These are phyloP conservation scores for Mercurialis annua DNA, from an alignment of 345 rosid species.

Conservation along the genomic window DNA sequence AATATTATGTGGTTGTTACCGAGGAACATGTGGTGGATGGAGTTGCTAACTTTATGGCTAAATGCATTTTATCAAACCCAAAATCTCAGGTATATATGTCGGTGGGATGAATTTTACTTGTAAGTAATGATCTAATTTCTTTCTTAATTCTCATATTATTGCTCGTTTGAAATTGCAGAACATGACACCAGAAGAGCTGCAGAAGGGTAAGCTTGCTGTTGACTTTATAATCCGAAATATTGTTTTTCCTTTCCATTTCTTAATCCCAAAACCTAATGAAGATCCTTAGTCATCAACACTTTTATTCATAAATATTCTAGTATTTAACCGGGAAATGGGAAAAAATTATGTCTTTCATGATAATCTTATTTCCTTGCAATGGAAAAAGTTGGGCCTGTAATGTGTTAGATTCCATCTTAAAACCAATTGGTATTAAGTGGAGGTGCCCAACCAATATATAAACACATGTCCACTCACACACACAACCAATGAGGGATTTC, in stretches of 20 bases:
- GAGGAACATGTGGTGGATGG: constrained; percentile 91
- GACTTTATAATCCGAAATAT: constrained; percentile 4
- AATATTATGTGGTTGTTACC: constrained; percentile 60
- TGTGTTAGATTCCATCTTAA: no score
- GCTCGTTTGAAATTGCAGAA: constrained; percentile 46
- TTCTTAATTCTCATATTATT: constrained; percentile 17
- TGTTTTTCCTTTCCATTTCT: background rate
- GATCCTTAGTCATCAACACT: background rate
- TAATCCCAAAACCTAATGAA: background rate
- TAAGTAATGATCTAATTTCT: background rate
- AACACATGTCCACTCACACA: no score
- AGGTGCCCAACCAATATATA: no score
- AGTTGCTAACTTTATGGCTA: constrained; percentile 90
- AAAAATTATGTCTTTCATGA: background rate
- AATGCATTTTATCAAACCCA: constrained; percentile 77
- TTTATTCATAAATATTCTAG: background rate
- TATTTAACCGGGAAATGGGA: no score
- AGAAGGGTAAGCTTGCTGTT: constrained; percentile 52
- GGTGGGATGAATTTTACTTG: background rate
- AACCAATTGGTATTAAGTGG: no score
- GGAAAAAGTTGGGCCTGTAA: background rate
- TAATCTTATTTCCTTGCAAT: background rate
- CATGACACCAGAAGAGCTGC: constrained; percentile 76
- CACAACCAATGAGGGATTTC: no score
- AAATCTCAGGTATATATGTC: constrained; percentile 53